Percentiles rank a stretch among this genome's conserved stretches.
These are phyloP conservation scores for Cordyceps javanica DNA, from an alignment of 2,329 filamentous ascomycete genomes.

Conservation along the genomic window DNA sequence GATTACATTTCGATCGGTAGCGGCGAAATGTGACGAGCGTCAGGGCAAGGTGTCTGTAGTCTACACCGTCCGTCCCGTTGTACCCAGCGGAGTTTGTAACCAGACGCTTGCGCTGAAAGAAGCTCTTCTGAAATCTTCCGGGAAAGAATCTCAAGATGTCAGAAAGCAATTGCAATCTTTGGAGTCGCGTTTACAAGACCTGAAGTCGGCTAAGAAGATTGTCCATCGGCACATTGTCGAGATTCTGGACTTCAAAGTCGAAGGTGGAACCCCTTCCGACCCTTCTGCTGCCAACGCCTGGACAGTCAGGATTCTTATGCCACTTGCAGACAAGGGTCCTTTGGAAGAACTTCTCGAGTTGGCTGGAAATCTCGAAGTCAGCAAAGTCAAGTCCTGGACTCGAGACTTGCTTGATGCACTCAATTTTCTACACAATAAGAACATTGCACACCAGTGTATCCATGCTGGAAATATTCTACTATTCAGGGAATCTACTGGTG, in stretches of 20 bases:
- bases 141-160: constrained; percentile 55
- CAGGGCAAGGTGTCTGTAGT: constrained; percentile 61
- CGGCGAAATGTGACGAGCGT: constrained; percentile 60
- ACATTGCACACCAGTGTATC: constrained; percentile 76
- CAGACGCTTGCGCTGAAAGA: constrained; percentile 71
- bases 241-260: constrained; percentile 77
- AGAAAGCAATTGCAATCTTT: constrained; percentile 72
- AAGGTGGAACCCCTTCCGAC: constrained; percentile 42
- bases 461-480: constrained; percentile 76
- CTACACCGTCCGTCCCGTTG: constrained; percentile 66
- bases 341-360: constrained; percentile 76
- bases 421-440: constrained; percentile 78
- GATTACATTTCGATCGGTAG: constrained; percentile 64
- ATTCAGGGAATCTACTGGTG: constrained; percentile 61
- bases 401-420: constrained; percentile 84
- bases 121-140: constrained; percentile 50
- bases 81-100: constrained; percentile 46
- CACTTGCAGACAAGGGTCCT: constrained; percentile 75
- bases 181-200: constrained; percentile 67
- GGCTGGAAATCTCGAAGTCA: constrained; percentile 65
- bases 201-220: constrained; percentile 68
- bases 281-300: constrained; percentile 41
- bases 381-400: constrained; percentile 82
- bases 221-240: constrained; percentile 72
- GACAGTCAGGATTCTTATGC: constrained; percentile 69